These are phyloP conservation scores for Quillaja saponaria DNA, from an alignment of 306 rosid genomes.

Conservation along the genomic window DNA sequence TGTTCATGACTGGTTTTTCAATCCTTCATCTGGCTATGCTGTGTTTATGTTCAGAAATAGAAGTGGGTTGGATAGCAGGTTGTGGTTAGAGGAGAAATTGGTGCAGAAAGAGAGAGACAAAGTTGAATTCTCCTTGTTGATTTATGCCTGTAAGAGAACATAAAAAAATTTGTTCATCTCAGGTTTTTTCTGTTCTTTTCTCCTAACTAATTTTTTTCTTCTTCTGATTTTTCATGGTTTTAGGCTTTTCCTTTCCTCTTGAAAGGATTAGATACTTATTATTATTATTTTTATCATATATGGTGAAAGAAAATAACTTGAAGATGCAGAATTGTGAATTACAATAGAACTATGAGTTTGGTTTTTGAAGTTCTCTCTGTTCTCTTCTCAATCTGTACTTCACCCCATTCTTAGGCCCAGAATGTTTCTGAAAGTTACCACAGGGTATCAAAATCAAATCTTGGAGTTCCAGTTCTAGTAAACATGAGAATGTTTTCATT, in stretches of 20 bases:
- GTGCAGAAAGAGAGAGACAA: constrained; percentile 52
- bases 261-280: constrained; percentile 37
- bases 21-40: constrained; percentile 50
- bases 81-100: constrained; percentile 79
- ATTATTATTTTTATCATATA: constrained; percentile 26
- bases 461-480: neutral
- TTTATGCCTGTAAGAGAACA: constrained; percentile 84
- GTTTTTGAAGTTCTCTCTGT: constrained; percentile 6
- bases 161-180: constrained; percentile 14
- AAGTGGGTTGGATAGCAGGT: constrained; percentile 76
- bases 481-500: neutral
- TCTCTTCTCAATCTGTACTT: neutral
- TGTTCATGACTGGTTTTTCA: constrained; percentile 91
- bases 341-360: constrained; percentile 18
- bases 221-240: constrained; percentile 17
- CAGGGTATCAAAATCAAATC: neutral
- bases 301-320: constrained; percentile 14
- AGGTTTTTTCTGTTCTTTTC: neutral
- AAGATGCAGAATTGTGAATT: constrained; percentile 32
- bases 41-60: constrained; percentile 92
- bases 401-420: neutral
- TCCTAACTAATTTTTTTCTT: constrained; percentile 4
- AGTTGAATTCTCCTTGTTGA: constrained; percentile 74
- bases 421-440: neutral
- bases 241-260: constrained; percentile 30